Evolutionary conservation across 371 early-diverging fungal species (phyloP), one percentile per base, ranked within the genome.

Genomic region (Mucor plumbeus): DNA sequence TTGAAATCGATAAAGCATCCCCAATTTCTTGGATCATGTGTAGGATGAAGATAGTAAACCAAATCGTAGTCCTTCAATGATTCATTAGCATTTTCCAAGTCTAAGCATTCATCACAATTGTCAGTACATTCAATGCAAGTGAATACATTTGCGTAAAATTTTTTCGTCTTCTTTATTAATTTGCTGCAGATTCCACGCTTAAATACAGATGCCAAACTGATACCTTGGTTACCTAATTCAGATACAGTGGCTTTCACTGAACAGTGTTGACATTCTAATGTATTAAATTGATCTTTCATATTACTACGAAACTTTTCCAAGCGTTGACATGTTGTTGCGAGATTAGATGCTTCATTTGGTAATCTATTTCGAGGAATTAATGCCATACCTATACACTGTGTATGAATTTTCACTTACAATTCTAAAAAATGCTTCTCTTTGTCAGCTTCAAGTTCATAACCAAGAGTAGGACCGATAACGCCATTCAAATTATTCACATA

Each of bases 181-280:
- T 48, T 35, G 14, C 11, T 62, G 34, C 14, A 57, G 35, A n/a
- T 26, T 21, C 34, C 61, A 59, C 38, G 53, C 40, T 58, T 4
- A 41, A 79, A 76, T 0, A 79, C 48, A 3, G 65, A 44, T 1
- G 15, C 7, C 5, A 77, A n/a, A n/a, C 64, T 64, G 4, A 70
- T 36, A 1, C 63, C 60, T 31, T 73, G 10, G 7, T 58, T 19
- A 2, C 53, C 38, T 6, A 75, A 34, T 21, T 60, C 47, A 0
- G 38, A 14, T 5, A 74, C 36, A 1, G 68, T 56, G 1, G 21
- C 19, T 0, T 44, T 11, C 0, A 13, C 0, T 5, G 14, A 5
- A 44, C 80, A 80, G 38, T 75, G 75, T 1, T 62, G 65, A 53
- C 80, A 80, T 0, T 54, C 38, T 10, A 80, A 54, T 3, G 36